Base-by-base conservation (phyloP, 768 basidiomycete species). In the Cystobasidium tubakii region DNA sequence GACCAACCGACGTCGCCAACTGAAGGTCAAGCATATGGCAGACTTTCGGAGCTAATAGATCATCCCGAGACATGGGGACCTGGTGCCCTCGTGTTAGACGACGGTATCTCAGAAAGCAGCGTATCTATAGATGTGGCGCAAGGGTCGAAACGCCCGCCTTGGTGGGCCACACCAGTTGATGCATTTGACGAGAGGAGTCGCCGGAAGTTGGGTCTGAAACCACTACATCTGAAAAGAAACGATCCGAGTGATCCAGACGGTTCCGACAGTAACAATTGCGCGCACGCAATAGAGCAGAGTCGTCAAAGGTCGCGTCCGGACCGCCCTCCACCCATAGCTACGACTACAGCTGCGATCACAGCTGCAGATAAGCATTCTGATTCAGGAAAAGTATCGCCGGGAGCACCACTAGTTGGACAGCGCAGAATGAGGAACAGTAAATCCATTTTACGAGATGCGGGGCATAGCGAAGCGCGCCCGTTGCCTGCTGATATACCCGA, bases 401-500 rank as follows among this genome's bases (percentile, higher is more conserved):
- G 63, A n/a, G 27, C n/a, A 39, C 39, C 23, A 21, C 63, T 27
- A 34, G 31, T 33, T 25, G 63, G 33, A 3, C 25, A 44, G 34
- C 23, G 39, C 33, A 65, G 25, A 17, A 43, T 17, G 13, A 39
- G 36, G 29, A 31, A 19, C 19, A 46, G 25, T 19, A 31, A 13
- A 17, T 9, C 21, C 4, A 13, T 9, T 17, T 10, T n/a, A 2
- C 6, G 10, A 19, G 10, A 23, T 3, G n/a, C 43, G 17, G 42
- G n/a, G 15, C 21, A 34, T 12, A 23, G n/a, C 3, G 2, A 27
- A 7, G 31, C 42, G 23, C 53, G 69, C 3, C 69, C 69, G 13
- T 27, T 71, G 53, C 69, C 69, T 15, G 23, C n/a, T 23, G 69
- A 71, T 31, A 55, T 71, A 27, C 69, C 69, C 9, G 69, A 71